Evolutionary conservation across 2,329 filamentous ascomycete species (phyloP).

Genomic region (Penicillium verrucosum): DNA sequence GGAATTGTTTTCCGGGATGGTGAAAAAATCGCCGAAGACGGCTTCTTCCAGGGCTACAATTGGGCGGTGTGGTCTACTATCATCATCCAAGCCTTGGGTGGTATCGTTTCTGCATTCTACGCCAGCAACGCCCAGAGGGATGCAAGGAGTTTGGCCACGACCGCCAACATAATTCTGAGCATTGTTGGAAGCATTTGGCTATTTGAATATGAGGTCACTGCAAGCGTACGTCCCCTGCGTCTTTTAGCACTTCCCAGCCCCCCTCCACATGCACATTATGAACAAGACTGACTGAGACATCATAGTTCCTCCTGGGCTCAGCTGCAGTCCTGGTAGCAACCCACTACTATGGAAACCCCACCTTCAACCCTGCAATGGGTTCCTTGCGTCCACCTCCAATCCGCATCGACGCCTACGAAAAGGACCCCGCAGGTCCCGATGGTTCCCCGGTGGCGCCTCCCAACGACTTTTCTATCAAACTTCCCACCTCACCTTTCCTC

Average conservation of each 20-base stretch:
- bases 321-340: slow-evolving; percentile 74
- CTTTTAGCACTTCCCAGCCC: background rate
- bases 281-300: slow-evolving; percentile 11
- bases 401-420: slow-evolving; percentile 72
- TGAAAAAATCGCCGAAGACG: slow-evolving; percentile 73
- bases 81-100: slow-evolving; percentile 75
- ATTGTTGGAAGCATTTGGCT: slow-evolving; percentile 81
- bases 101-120: slow-evolving; percentile 76
- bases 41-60: slow-evolving; percentile 95
- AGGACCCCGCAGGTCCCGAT: slow-evolving; percentile 58
- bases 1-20: slow-evolving; percentile 87
- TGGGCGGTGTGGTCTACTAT: slow-evolving; percentile 86
- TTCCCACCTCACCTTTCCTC: slow-evolving; percentile 47
- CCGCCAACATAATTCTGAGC: slow-evolving; percentile 84
- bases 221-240: slow-evolving; percentile 57
- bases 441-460: slow-evolving; percentile 27
- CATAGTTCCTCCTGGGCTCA: slow-evolving; percentile 78
- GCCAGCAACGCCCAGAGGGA: slow-evolving; percentile 86
- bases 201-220: slow-evolving; percentile 73
- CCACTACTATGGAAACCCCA: slow-evolving; percentile 73
- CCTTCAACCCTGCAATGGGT: slow-evolving; percentile 42
- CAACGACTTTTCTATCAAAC: slow-evolving; percentile 48
- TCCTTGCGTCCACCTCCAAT: slow-evolving; percentile 48
- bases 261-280: background rate
- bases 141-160: slow-evolving; percentile 89